Percentiles rank a stretch among this genome's conserved stretches.
These are phyloP conservation scores for Aspergillus fructus DNA, from an alignment of 2,329 filamentous ascomycete genomes.

Conservation along the genomic window DNA sequence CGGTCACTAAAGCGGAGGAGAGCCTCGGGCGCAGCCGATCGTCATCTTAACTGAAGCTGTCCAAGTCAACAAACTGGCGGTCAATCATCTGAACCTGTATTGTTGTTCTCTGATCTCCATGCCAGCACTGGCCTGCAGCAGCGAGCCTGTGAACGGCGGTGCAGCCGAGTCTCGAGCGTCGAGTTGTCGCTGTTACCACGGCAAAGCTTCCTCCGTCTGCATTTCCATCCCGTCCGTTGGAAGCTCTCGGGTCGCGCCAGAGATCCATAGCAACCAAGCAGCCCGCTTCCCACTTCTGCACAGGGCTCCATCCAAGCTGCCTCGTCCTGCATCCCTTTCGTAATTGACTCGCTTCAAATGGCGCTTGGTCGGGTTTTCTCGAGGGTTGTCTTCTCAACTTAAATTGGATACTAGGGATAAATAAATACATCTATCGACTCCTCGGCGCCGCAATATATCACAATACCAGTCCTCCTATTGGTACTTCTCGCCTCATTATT, in stretches of 20 bases:
- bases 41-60: conserved; percentile 13
- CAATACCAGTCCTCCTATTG: no score
- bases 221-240: neutral
- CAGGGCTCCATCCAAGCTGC: no score
- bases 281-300: no score
- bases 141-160: no score
- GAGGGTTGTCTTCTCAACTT: neutral
- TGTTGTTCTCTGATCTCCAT: neutral
- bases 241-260: neutral
- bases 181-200: no score
- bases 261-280: neutral
- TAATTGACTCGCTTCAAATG: neutral
- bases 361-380: neutral
- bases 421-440: neutral
- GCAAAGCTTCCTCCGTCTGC: no score
- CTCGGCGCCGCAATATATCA: neutral
- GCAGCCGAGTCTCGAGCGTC: no score
- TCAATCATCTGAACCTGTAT: neutral
- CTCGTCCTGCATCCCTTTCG: neutral
- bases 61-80: conserved; percentile 1
- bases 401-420: neutral
- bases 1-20: conserved; percentile 7
- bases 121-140: no score
- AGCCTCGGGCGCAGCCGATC: conserved; percentile 18
- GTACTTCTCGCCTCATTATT: neutral